Percentiles rank a stretch among this genome's conserved stretches.
Conservation (phyloP, 768 basidiomycete genomes). For the Gyrodon lividus region DNA sequence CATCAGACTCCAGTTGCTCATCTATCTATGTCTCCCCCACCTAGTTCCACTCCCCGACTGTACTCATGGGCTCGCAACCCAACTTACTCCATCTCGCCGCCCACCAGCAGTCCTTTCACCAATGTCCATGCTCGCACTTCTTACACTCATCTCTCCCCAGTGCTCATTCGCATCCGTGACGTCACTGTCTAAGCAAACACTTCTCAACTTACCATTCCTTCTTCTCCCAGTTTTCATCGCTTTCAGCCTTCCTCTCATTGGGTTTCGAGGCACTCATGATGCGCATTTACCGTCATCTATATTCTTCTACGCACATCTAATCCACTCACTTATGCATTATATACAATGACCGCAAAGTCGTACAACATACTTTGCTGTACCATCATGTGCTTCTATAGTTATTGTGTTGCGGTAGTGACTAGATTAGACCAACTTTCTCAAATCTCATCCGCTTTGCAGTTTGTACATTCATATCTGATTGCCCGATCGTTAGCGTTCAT, state of each 20-base stretch:
- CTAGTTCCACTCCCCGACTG: slow-evolving; percentile 54
- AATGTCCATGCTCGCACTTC: slow-evolving; percentile 61
- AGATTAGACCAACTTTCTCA: slow-evolving; percentile 28
- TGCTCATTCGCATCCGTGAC: slow-evolving; percentile 46
- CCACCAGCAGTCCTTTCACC: slow-evolving; percentile 48
- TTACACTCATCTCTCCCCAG: slow-evolving; percentile 51
- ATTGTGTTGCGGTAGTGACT: slow-evolving; percentile 28
- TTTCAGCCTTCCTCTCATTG: slow-evolving; percentile 3
- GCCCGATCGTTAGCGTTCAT: slow-evolving; percentile 36
- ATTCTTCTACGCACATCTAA: slow-evolving; percentile 29
- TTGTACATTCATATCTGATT: slow-evolving; percentile 27
- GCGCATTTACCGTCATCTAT: slow-evolving; percentile 23
- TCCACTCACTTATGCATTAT: slow-evolving; percentile 37
- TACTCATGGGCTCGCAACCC: slow-evolving; percentile 51
- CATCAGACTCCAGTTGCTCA: slow-evolving; percentile 23
- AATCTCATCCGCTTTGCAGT: slow-evolving; percentile 38
- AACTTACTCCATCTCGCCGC: slow-evolving; percentile 35
- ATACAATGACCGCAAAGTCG: slow-evolving; percentile 27
- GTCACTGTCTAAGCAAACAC: slow-evolving; percentile 21
- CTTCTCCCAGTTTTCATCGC: slow-evolving; percentile 8
- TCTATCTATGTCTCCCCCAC: slow-evolving; percentile 50
- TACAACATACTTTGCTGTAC: slow-evolving; percentile 32
- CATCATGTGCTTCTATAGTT: slow-evolving; percentile 35
- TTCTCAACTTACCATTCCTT: neutral
- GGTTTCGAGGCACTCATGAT: slow-evolving; percentile 12